A percentile compares a stretch with the other conserved stretches of the same genome.
Evolutionary conservation across 768 basidiomycete genomes (phyloP).

Genomic region (Tulasnella sp.): DNA sequence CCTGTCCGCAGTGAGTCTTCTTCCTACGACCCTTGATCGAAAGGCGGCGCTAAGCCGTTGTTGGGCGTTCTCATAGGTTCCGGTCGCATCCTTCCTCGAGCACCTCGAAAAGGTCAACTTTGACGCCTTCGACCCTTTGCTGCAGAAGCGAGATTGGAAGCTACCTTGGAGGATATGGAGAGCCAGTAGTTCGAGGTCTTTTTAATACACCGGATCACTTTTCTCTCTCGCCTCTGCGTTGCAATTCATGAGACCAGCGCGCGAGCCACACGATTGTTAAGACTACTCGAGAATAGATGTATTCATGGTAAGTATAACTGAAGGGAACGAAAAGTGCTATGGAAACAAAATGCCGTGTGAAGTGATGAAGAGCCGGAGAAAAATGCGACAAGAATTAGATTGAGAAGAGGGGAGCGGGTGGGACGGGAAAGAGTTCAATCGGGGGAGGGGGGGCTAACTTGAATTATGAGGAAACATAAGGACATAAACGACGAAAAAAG

Average conservation of each 20-base stretch:
- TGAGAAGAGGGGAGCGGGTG: neutral
- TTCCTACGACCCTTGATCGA: neutral
- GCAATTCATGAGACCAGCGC: neutral
- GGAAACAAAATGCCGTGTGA: neutral
- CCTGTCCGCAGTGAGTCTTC: constrained; percentile 63
- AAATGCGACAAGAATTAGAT: neutral
- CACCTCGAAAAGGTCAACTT: constrained; percentile 72
- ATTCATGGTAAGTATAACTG: constrained; percentile 6
- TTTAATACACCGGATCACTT: constrained; percentile 20
- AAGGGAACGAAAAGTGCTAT: neutral
- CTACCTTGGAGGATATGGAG: constrained; percentile 74
- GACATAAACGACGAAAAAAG: neutral
- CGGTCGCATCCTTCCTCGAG: constrained; percentile 64
- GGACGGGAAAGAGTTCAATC: neutral
- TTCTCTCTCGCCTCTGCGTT: too few relatives aligned
- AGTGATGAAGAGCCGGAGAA: neutral
- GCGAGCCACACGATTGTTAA: neutral
- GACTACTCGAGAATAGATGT: neutral
- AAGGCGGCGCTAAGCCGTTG: neutral
- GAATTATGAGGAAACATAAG: neutral
- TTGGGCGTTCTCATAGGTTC: constrained; percentile 55
- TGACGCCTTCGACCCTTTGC: constrained; percentile 65
- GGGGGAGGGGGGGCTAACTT: neutral
- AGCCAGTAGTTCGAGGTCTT: constrained; percentile 34
- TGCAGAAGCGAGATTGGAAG: constrained; percentile 74